A percentile compares a stretch with the other conserved stretches of the same genome.
Conservation (phyloP, 768 basidiomycete species). For the Myochromella boudieri region DNA sequence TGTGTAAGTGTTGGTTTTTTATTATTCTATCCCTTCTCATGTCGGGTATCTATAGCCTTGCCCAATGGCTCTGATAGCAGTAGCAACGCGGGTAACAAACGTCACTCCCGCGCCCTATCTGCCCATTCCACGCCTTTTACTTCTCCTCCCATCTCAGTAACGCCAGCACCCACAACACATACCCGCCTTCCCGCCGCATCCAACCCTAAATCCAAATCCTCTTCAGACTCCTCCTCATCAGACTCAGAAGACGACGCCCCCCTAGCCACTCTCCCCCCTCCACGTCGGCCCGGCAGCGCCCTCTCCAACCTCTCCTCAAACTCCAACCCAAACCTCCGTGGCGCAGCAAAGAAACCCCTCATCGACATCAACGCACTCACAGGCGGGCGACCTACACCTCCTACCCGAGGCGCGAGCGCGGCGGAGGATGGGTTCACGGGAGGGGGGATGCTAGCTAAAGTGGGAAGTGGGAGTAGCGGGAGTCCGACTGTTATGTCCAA, state of each 20-base stretch:
- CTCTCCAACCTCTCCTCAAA: slow-evolving; percentile 39
- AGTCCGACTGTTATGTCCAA: too few relatives aligned
- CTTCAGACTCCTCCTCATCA: slow-evolving; percentile 33
- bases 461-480: neutral
- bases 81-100: slow-evolving; percentile 10
- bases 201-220: slow-evolving; percentile 20
- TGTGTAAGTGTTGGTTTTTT: slow-evolving; percentile 5
- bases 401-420: slow-evolving; percentile 21
- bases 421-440: slow-evolving; percentile 37
- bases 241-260: slow-evolving; percentile 56
- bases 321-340: slow-evolving; percentile 3
- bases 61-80: too few relatives aligned
- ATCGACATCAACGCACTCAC: slow-evolving; percentile 52
- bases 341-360: slow-evolving; percentile 37
- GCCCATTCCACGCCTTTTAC: slow-evolving; percentile 23
- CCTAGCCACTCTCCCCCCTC: slow-evolving; percentile 58
- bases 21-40: neutral
- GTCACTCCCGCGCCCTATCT: slow-evolving; percentile 27
- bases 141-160: neutral
- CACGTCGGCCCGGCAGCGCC: slow-evolving; percentile 68
- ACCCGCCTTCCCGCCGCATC: neutral
- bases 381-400: slow-evolving; percentile 7
- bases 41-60: neutral
- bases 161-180: neutral
- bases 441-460: slow-evolving; percentile 28